phyloP scores from a whole-genome alignment of 805 yeast genomes.

The Wickerhamomyces sydowiorum region DNA sequence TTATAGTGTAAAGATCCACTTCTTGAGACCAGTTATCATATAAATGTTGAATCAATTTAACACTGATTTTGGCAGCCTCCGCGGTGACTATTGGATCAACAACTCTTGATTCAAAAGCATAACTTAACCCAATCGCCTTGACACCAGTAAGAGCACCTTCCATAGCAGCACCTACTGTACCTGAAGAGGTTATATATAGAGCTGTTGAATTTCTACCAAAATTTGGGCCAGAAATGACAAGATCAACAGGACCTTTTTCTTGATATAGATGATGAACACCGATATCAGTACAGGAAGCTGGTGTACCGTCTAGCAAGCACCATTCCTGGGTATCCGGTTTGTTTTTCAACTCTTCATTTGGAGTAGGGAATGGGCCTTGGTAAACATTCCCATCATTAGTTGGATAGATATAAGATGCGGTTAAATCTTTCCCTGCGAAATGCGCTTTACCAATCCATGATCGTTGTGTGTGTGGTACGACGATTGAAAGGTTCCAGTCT shows the following conservation, averaged over 20 bases:
- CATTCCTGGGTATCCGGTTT: slow-evolving; percentile 58
- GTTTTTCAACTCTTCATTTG: slow-evolving; percentile 34
- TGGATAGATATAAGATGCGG: slow-evolving; percentile 61
- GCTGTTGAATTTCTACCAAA: slow-evolving; percentile 92
- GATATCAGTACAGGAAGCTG: slow-evolving; percentile 91
- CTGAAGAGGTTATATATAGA: slow-evolving; percentile 82
- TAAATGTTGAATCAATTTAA: slow-evolving; percentile 56
- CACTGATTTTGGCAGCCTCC: slow-evolving; percentile 65
- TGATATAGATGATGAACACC: slow-evolving; percentile 70
- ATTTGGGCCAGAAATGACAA: slow-evolving; percentile 93
- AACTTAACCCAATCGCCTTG: slow-evolving; percentile 75
- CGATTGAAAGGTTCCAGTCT: slow-evolving; percentile 81
- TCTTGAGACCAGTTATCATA: slow-evolving; percentile 49
- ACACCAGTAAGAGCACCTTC: slow-evolving; percentile 72
- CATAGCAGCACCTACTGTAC: slow-evolving; percentile 96
- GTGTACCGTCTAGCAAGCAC: slow-evolving; percentile 87
- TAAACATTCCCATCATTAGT: slow-evolving; percentile 45
- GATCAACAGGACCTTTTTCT: slow-evolving; percentile 59
- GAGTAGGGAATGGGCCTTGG: slow-evolving; percentile 61
- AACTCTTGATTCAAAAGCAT: slow-evolving; percentile 59
- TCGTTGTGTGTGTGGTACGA: slow-evolving; percentile 74
- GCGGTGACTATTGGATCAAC: slow-evolving; percentile 46
- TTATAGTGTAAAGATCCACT: slow-evolving; percentile 75
- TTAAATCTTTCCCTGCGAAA: slow-evolving; percentile 67
- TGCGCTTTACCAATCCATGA: slow-evolving; percentile 99